These are phyloP conservation scores for Rhodofomes roseus DNA, from an alignment of 1,284 basidiomycete species.

Conservation along the genomic window DNA sequence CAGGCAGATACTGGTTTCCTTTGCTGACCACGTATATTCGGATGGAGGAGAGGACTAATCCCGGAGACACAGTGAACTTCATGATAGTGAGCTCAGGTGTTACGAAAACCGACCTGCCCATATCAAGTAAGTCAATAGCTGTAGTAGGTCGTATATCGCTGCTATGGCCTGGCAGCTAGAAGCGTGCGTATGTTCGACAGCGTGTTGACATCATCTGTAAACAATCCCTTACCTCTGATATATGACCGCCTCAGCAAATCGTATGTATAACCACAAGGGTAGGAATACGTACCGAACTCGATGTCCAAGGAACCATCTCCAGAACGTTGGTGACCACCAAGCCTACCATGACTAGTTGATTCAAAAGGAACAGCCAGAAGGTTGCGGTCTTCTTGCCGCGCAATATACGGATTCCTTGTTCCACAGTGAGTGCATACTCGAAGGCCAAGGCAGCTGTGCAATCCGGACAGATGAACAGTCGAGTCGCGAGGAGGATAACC, in stretches of 20 bases:
- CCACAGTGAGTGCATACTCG: neutral
- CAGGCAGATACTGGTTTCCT: neutral
- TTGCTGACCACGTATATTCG: neutral
- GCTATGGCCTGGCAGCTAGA: neutral
- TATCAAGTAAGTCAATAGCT: neutral
- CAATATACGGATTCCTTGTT: neutral
- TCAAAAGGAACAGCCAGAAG: neutral
- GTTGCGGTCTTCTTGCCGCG: neutral
- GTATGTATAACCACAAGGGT: neutral
- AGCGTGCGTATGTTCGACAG: neutral
- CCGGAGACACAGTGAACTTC: too few relatives aligned
- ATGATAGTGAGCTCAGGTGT: too few relatives aligned
- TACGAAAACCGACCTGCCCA: neutral
- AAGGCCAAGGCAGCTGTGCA: neutral
- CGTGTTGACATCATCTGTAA: neutral
- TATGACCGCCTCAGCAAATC: neutral
- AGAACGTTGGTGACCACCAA: neutral
- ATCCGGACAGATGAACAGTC: neutral
- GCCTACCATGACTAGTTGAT: neutral
- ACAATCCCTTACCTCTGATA: neutral
- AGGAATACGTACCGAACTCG: neutral
- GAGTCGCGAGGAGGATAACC: neutral
- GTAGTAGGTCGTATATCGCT: neutral
- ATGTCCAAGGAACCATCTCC: neutral
- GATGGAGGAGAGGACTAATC: neutral